Conservation (phyloP, 108 stramenopile species). For the Stephanodiscus minutulus region DNA sequence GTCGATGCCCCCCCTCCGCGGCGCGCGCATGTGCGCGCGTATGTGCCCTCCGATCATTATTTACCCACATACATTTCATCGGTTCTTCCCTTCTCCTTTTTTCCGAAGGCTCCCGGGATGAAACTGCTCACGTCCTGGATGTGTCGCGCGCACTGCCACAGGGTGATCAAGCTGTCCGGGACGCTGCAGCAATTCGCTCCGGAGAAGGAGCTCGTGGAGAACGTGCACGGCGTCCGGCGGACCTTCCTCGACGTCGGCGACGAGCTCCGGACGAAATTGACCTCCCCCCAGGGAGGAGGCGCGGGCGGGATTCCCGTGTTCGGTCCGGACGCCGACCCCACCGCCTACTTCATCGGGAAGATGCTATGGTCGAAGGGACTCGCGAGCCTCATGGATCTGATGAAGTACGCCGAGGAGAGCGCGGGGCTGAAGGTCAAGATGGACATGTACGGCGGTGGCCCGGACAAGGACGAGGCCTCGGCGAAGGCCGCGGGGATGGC, state of each 20-base stretch:
- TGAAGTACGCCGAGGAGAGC: slow-evolving; percentile 78
- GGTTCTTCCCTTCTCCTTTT: background rate
- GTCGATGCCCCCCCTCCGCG: too few species aligned
- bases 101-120: slow-evolving; percentile 74
- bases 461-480: slow-evolving; percentile 71
- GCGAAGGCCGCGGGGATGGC: slow-evolving; percentile 60
- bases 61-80: background rate
- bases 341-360: slow-evolving; percentile 93
- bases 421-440: slow-evolving; percentile 64
- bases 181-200: slow-evolving; percentile 77
- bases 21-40: too few species aligned
- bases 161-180: slow-evolving; percentile 83
- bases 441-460: slow-evolving; percentile 88
- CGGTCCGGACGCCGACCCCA: slow-evolving; percentile 51
- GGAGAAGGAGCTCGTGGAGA: slow-evolving; percentile 86
- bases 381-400: slow-evolving; percentile 77
- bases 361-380: slow-evolving; percentile 91
- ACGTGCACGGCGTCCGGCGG: slow-evolving; percentile 89
- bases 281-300: background rate
- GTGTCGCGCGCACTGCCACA: slow-evolving; percentile 88
- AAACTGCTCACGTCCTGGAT: slow-evolving; percentile 69
- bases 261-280: slow-evolving; percentile 34
- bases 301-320: slow-evolving; percentile 56
- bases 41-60: background rate
- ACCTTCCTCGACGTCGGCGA: slow-evolving; percentile 67